These are phyloP conservation scores for Trametes gibbosa DNA, from an alignment of 768 basidiomycete species.

Conservation along the genomic window DNA sequence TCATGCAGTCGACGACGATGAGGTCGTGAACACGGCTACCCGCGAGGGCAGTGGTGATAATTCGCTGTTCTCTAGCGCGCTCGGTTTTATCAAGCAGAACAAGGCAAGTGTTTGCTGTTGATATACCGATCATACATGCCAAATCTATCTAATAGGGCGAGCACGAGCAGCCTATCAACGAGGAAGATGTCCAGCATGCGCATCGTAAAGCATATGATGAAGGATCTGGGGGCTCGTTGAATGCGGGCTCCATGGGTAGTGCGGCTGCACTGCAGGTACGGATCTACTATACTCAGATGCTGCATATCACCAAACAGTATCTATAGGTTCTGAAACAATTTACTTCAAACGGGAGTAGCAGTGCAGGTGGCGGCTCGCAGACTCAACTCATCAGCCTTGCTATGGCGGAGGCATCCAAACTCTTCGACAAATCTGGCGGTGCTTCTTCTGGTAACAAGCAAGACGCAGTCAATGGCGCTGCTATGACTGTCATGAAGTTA, in stretches of 20 bases:
- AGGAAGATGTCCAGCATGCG: conserved; percentile 56
- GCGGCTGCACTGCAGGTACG: conserved; percentile 75
- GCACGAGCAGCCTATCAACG: conserved; percentile 63
- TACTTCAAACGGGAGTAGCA: conserved; percentile 48
- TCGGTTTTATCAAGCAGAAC: conserved; percentile 51
- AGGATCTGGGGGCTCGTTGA: conserved; percentile 48
- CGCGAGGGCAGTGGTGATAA: conserved; percentile 54
- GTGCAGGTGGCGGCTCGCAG: conserved; percentile 45
- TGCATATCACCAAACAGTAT: neutral
- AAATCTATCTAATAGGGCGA: conserved; percentile 34
- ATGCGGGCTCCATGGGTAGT: conserved; percentile 63
- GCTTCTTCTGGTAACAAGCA: conserved; percentile 70
- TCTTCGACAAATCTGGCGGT: conserved; percentile 70
- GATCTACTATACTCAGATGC: neutral
- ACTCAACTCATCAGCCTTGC: conserved; percentile 80
- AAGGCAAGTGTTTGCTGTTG: conserved; percentile 34
- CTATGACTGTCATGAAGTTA: conserved; percentile 83
- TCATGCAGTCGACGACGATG: conserved; percentile 57
- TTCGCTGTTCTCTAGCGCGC: conserved; percentile 54
- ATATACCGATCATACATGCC: neutral
- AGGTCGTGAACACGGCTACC: conserved; percentile 56
- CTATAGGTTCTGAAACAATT: conserved; percentile 63
- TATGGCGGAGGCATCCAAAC: conserved; percentile 76
- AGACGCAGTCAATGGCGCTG: conserved; percentile 81
- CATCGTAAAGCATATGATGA: conserved; percentile 62